Evolutionary conservation across 1,284 basidiomycete genomes (phyloP), one percentile per base, ranked within the genome.

Genomic region (Meripilus lineatus): DNA sequence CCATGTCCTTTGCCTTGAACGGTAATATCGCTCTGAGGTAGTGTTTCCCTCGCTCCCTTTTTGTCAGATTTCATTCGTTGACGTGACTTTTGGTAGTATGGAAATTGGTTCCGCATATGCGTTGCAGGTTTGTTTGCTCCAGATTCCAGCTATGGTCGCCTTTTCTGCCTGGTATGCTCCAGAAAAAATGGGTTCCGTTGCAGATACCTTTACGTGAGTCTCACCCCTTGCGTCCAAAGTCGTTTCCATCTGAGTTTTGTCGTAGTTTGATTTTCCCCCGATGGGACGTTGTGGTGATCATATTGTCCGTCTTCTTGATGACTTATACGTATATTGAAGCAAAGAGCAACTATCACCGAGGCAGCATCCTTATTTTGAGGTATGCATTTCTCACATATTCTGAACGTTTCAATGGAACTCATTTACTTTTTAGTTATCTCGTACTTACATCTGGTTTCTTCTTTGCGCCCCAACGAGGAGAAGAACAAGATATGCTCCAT

Each of bases 261-360:
- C 17, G 13, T 57, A 96, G 93, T 17, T 77, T 99, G 45, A 94
- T 99, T 52, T 98, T 99, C 79, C 96, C 96, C 1, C 81, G 93
- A 56, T 99, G 96, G 95, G 96, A 99, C 63, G 92, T 96, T 38
- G 85, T 99, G 52, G 88, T 87, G 23, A 91, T 99, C 63, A 90
- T 99, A 57, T 72, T 94, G 23, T 88, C 91, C 2, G 90, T 95
- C 66, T 99, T 99, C 75, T 69, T 99, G 52, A 81, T 99, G 71
- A 99, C 96, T 0, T 99, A 99, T 65, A 97, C 94, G 3, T 99
- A 98, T 65, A 98, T 98, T 58, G 96, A 99, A 68, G 93, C 94
- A 15, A 89, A 91, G 67, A 89, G 89, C 56, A 99, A 99, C 70
- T 99, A 98, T 61, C 92, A 96, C 62, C 80, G 93, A 53, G 93